Conservation (phyloP, 139 green algal genomes). For the Desmodesmus armatus region DNA sequence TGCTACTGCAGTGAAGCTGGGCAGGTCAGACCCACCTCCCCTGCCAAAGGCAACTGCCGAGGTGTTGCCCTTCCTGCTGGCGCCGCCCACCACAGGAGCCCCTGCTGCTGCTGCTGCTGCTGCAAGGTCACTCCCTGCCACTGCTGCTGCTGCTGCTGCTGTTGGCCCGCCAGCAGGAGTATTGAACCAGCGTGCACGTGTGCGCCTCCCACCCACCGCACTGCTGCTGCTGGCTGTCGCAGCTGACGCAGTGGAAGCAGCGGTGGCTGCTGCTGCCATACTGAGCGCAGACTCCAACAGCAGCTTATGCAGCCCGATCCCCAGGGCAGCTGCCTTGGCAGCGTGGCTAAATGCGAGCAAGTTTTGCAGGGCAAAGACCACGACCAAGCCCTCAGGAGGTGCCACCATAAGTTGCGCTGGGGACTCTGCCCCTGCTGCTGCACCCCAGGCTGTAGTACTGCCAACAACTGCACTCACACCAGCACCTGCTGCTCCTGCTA, state of each 20-base stretch:
- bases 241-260: constrained; percentile 2
- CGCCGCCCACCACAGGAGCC: too few relatives aligned
- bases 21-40: too few relatives aligned
- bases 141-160: neutral
- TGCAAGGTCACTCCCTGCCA: neutral
- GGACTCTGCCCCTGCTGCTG: neutral
- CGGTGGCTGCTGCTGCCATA: constrained; percentile 11
- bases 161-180: neutral
- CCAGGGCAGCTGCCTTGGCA: constrained; percentile 57
- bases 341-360: constrained; percentile 55
- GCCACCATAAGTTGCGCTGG: neutral
- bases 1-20: too few relatives aligned
- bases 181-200: constrained; percentile 30
- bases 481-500: neutral
- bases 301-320: constrained; percentile 47
- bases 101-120: neutral
- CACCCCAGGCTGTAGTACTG: too few relatives aligned
- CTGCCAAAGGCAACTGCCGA: neutral
- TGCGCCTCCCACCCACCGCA: neutral
- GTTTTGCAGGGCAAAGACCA: constrained; percentile 60
- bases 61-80: neutral
- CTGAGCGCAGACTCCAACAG: constrained; percentile 40
- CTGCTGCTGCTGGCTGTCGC: neutral
- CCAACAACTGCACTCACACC: neutral
- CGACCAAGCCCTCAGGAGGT: neutral